Conservation (phyloP, 2,329 filamentous ascomycete species). For the Volutella citrinella region DNA sequence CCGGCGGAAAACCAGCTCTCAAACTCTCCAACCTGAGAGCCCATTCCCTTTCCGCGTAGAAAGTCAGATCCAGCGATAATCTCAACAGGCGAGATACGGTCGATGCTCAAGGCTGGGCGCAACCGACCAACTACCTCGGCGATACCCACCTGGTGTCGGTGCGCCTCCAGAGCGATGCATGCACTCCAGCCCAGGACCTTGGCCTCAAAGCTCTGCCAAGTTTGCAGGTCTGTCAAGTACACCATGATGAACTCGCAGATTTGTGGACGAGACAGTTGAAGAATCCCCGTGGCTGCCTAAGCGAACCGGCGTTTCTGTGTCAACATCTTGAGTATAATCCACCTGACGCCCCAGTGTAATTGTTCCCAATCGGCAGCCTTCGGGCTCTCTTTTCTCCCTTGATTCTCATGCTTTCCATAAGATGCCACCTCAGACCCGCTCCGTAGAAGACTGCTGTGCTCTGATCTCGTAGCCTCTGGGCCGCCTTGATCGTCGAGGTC, state of each 20-base stretch:
- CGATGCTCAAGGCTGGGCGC: too few relatives aligned
- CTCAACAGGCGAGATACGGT: slow-evolving; percentile 12
- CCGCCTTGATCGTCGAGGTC: slow-evolving; percentile 12
- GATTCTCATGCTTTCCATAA: too few relatives aligned
- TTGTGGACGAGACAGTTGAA: slow-evolving; percentile 19
- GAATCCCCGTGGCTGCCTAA: slow-evolving; percentile 10
- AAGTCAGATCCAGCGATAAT: slow-evolving; percentile 16
- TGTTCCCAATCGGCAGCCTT: slow-evolving; percentile 17
- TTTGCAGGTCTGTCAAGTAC: too few relatives aligned
- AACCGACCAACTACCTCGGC: too few relatives aligned
- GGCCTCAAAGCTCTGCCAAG: too few relatives aligned
- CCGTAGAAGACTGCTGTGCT: too few relatives aligned
- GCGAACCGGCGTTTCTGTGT: slow-evolving; percentile 16
- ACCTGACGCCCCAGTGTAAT: slow-evolving; percentile 21
- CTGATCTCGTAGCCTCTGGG: neutral
- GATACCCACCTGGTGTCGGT: too few relatives aligned
- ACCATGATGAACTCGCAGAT: slow-evolving; percentile 18
- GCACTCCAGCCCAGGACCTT: too few relatives aligned
- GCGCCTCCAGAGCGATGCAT: too few relatives aligned
- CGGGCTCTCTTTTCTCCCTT: too few relatives aligned
- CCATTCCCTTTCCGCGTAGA: slow-evolving; percentile 8
- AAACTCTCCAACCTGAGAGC: slow-evolving; percentile 6
- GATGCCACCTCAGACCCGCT: too few relatives aligned
- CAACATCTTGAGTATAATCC: slow-evolving; percentile 24
- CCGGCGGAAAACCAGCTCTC: slow-evolving; percentile 10